Base-by-base conservation (phyloP, 495 filamentous ascomycete genomes). In the Penicillium fimorum region DNA sequence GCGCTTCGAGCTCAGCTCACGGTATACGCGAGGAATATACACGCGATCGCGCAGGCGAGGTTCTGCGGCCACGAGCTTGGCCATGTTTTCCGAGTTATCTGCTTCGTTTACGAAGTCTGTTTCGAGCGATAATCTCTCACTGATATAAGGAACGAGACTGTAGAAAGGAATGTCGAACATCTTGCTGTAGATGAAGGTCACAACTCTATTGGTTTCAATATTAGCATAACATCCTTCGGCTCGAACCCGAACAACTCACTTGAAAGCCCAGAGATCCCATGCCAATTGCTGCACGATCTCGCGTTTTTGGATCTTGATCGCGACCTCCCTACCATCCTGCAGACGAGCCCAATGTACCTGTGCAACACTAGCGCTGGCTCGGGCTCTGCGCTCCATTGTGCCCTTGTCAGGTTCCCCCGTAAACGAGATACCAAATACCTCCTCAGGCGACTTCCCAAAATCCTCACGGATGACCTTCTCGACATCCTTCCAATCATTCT, bases 191-290 rank as follows among this genome's bases (percentile, higher is more conserved):
- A 89, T 80, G 56, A 79, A 80, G 50, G 87, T 83, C 1, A 96
- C 88, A 12, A 89, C 86, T 62, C 86, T 89, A 61, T 49, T n/a
- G 25, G 17, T 35, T n/a, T 44, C 49, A 11, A 7, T n/a, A 33
- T 55, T 45, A 53, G 44, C 27, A 38, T 25, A 25, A 4, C 7
- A 9, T 37, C 11, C n/a, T 44, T 15, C 32, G 22, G 25, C 0
- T 8, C 35, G 17, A 13, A 22, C 3, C 51, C 4, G 22, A 7
- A n/a, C 40, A 44, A 73, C 83, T 72, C 72, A 90, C 87, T 91
- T 94, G 76, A 97, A 97, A 12, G 92, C 85, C 91, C 90, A 96
- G 50, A 98, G 63, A 77, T 98, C 93, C 91, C 90, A 94, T 3
- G 84, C 83, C 32, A 96, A 85, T 73, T 98, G 94, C 63, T 85